Percentiles rank a stretch among this genome's conserved stretches.
These are phyloP conservation scores for Solanum hybrid DNA, from an alignment of 305 asterid species.

Conservation along the genomic window DNA sequence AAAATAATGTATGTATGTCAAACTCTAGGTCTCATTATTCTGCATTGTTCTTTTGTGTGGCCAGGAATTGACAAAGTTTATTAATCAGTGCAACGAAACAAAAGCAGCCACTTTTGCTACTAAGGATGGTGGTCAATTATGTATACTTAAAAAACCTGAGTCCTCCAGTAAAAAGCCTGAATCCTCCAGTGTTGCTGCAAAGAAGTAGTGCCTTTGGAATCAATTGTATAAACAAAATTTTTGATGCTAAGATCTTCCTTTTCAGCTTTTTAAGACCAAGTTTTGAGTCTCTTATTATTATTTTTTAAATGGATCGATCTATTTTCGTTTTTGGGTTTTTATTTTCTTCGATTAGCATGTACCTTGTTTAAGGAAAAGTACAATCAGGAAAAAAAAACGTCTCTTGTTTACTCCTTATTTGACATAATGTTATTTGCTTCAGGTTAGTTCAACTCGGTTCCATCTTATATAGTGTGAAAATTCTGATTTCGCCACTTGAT, in stretches of 20 bases:
- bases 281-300: background rate
- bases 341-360: background rate
- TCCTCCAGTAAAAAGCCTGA: slow-evolving; percentile 36
- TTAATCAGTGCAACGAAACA: slow-evolving; percentile 73
- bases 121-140: slow-evolving; percentile 84
- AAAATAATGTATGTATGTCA: background rate
- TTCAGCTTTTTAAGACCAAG: background rate
- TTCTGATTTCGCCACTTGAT: background rate
- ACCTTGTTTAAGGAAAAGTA: background rate
- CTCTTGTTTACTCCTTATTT: background rate
- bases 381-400: background rate
- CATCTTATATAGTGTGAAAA: background rate
- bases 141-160: slow-evolving; percentile 45
- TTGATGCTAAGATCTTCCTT: background rate
- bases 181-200: slow-evolving; percentile 34
- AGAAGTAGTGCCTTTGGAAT: slow-evolving; percentile 25
- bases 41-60: background rate
- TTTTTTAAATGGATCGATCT: background rate
- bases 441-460: background rate
- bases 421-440: background rate
- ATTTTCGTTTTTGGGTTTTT: background rate
- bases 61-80: slow-evolving; percentile 86
- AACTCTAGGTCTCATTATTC: background rate
- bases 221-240: background rate
- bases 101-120: slow-evolving; percentile 82